Evolutionary conservation across 2,329 filamentous ascomycete genomes (phyloP).

Genomic region (Penicillium sp.): DNA sequence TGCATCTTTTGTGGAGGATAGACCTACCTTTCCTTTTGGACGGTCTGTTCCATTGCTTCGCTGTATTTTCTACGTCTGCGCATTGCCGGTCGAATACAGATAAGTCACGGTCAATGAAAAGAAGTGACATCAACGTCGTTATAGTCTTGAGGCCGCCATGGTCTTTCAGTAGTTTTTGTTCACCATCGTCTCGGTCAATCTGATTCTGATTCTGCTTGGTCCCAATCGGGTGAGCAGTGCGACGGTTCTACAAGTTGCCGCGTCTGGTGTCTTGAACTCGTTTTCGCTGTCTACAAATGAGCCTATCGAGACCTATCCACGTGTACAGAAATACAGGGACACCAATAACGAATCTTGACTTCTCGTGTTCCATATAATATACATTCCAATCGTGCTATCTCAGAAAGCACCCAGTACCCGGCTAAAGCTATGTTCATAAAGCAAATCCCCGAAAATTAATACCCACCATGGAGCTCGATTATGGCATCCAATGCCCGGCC

Average conservation of each 20-base stretch:
- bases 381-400: conserved; percentile 8
- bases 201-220: neutral
- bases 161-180: neutral
- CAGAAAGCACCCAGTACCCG: neutral
- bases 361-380: conserved; percentile 5
- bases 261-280: too few relatives aligned
- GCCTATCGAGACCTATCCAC: too few relatives aligned
- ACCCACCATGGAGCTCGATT: neutral
- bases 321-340: too few relatives aligned
- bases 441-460: conserved; percentile 1
- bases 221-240: neutral
- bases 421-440: conserved; percentile 3
- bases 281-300: too few relatives aligned
- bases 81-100: neutral
- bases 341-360: too few relatives aligned
- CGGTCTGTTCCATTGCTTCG: neutral
- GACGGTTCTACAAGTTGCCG: neutral
- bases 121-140: neutral
- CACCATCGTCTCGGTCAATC: neutral
- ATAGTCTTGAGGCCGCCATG: neutral
- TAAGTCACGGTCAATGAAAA: neutral
- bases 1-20: neutral
- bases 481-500: neutral
- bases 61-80: neutral
- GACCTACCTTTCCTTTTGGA: neutral